phyloP scores from a whole-genome alignment of 768 basidiomycete species.

The Collybia sp. region DNA sequence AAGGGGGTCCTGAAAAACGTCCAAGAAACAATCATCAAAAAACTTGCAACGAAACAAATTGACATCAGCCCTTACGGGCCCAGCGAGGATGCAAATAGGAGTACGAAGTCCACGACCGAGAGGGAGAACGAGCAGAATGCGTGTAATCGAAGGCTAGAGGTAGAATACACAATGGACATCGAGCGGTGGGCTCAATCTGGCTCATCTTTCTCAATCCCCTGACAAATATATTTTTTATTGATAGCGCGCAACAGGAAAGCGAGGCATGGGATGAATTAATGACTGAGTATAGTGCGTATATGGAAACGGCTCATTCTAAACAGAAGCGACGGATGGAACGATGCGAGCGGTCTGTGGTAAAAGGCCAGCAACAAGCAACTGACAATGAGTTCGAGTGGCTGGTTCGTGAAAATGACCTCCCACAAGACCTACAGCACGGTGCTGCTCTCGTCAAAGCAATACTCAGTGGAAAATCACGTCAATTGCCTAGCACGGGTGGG shows the following conservation, averaged over 20 bases:
- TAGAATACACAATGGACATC: conserved; percentile 62
- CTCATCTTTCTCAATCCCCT: not conserved
- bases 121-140: conserved; percentile 74
- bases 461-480: conserved; percentile 7
- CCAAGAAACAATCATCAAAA: conserved; percentile 56
- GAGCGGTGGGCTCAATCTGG: conserved; percentile 47
- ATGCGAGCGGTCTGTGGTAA: conserved; percentile 28
- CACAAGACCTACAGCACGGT: conserved; percentile 24
- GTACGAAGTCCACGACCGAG: conserved; percentile 12
- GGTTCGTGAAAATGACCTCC: conserved; percentile 32
- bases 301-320: conserved; percentile 38
- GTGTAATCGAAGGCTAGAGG: conserved; percentile 62
- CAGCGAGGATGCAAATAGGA: conserved; percentile 12
- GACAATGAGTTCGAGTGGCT: conserved; percentile 36
- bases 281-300: conserved; percentile 55
- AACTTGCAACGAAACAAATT: conserved; percentile 66
- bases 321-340: conserved; percentile 41
- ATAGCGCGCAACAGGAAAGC: conserved; percentile 51
- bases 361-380: conserved; percentile 57
- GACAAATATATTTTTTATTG: not conserved
- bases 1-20: conserved; percentile 44
- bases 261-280: conserved; percentile 67
- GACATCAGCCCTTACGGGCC: conserved; percentile 39
- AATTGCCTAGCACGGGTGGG: too few relatives aligned
- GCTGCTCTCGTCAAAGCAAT: conserved; percentile 25